Base-by-base conservation (phyloP, 2,329 filamentous ascomycete genomes). In the Simplicillium sp. region DNA sequence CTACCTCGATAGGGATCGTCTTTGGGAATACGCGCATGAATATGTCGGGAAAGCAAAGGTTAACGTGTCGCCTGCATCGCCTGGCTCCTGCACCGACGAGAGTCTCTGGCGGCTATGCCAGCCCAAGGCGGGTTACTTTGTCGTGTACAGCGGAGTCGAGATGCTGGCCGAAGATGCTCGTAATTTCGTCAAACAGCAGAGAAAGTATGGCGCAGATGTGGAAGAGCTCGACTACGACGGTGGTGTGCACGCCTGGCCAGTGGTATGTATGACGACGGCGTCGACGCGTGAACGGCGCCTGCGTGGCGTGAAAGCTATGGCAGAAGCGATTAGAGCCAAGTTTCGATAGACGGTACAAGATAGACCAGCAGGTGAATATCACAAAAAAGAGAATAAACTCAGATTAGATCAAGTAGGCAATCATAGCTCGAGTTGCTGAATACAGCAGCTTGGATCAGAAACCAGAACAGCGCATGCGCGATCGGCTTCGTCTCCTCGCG, bases 161-260 rank as follows among this genome's bases (percentile, higher is more conserved):
- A 80, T 92, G 1, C 80, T 94, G 47, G 79, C 77, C 1, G 73
- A 78, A 0, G 84, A 88, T 47, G 82, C 86, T 14, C 66, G 75
- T 48, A 67, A 70, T 17, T 63, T 87, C 44, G 65, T 84, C 11
- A 58, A 61, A 11, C 60, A 74, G 25, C 65, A 86, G 42, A 64
- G 68, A 43, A 68, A 68, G 38, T 66, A 71, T 12, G 71, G 71
- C 3, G 59, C 76, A 29, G 57, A 70, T 31, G 69, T 83, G n/a
- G 65, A 70, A 40, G 69, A 68, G 41, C 66, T 75, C 50, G 75
- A 77, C 52, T 78, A 85, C 48, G 61, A 68, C 20, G 81, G 76
- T 12, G 80, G 77, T 3, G 80, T 92, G 43, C 87, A 94, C 59
- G 86, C 82, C 11, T 94, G 87, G 87, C 85, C 86, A 0, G 81